Evolutionary conservation across 495 filamentous ascomycete species (phyloP).

Genomic region (Astrothelium subdiscretum): DNA sequence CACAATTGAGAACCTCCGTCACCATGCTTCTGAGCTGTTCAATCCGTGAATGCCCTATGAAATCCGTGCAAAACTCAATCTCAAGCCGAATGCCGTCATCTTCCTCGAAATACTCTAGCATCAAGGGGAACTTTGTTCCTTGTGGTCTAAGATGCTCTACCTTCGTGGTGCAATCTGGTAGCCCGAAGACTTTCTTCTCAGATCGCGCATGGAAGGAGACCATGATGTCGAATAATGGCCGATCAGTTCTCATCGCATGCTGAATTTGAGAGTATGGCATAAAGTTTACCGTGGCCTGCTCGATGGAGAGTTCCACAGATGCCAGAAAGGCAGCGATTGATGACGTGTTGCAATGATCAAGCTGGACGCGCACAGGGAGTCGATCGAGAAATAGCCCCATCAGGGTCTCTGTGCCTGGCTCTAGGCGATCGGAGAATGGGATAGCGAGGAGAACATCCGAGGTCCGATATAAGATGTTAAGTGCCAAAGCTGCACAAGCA

Average conservation of each 20-base stretch:
- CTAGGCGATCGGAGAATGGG: conserved; percentile 4
- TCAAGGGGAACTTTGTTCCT: conserved; percentile 7
- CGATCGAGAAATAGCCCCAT: conserved; percentile 11
- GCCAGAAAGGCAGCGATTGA: neutral
- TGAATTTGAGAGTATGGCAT: conserved; percentile 5
- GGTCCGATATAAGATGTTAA: neutral
- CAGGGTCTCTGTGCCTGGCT: conserved; percentile 4
- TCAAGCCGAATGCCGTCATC: neutral
- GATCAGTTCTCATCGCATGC: neutral
- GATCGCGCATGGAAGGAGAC: conserved; percentile 2
- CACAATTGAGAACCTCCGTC: neutral
- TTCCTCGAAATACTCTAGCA: conserved; percentile 8
- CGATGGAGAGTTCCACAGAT: neutral
- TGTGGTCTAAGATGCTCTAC: neutral
- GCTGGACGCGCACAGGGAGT: conserved; percentile 5
- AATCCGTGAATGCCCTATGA: neutral
- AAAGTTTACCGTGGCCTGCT: conserved; percentile 1
- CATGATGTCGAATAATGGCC: conserved; percentile 7
- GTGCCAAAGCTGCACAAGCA: neutral
- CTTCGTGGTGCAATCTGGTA: neutral
- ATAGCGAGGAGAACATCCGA: conserved; percentile 5
- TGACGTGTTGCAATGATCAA: neutral
- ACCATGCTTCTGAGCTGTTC: neutral
- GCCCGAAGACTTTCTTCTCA: neutral
- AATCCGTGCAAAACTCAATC: neutral